Evolutionary conservation across 352 stramenopile species (phyloP).

Genomic region (Globisporangium nodosum): DNA sequence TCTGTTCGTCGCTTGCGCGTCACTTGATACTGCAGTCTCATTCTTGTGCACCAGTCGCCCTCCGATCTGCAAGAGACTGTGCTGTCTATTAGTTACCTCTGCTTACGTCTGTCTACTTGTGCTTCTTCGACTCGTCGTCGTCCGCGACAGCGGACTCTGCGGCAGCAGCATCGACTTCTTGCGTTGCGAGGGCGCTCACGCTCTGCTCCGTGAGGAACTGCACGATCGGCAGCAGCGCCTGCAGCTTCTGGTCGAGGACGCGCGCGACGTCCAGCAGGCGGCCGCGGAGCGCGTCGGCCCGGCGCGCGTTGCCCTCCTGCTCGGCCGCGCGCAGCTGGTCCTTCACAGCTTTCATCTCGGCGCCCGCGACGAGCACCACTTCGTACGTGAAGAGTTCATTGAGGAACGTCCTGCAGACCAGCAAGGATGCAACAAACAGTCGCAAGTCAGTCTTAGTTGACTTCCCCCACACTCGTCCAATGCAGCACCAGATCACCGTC

Average conservation of each 20-base stretch:
- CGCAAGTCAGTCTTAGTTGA: too few relatives aligned
- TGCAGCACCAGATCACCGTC: background rate
- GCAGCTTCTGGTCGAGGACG: slow-evolving; percentile 52
- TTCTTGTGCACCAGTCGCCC: background rate
- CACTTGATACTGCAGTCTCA: background rate
- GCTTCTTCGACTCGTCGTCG: slow-evolving; percentile 32
- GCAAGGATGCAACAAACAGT: background rate
- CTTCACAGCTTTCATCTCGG: slow-evolving; percentile 54
- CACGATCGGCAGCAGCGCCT: slow-evolving; percentile 47
- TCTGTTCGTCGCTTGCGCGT: too few relatives aligned
- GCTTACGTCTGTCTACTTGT: slow-evolving; percentile 21
- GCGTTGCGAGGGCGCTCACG: slow-evolving; percentile 13
- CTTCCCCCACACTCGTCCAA: background rate
- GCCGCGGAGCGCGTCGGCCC: slow-evolving; percentile 41
- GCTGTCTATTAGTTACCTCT: too few relatives aligned
- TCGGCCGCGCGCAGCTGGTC: slow-evolving; percentile 44
- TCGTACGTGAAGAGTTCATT: slow-evolving; percentile 65
- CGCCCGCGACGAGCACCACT: slow-evolving; percentile 54
- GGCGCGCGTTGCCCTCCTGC: slow-evolving; percentile 36
- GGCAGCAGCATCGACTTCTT: background rate
- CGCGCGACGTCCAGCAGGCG: slow-evolving; percentile 47
- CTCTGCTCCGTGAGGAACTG: slow-evolving; percentile 57
- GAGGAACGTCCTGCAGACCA: slow-evolving; percentile 34
- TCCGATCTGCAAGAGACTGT: too few relatives aligned
- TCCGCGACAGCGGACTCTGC: background rate